Evolutionary conservation across 2,329 filamentous ascomycete genomes (phyloP), one percentile per base, ranked within the genome.

Genomic region (Lachnellula occidentalis): DNA sequence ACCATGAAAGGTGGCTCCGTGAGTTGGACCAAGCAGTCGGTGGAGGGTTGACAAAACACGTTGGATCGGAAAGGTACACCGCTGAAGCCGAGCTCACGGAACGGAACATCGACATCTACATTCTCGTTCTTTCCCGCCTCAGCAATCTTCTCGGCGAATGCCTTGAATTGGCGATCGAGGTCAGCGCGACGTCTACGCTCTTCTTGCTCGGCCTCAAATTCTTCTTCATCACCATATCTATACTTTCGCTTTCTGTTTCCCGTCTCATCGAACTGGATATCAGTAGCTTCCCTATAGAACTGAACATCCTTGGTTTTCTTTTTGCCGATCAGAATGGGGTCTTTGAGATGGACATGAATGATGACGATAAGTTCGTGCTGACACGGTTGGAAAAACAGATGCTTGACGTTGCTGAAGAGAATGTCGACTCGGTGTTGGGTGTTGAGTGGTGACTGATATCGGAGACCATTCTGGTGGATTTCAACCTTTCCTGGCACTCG

Each of bases 281-380:
- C 94, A 0, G 94, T 97, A 3, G 94, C 94, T 75, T 99, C 94
- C 51, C 94, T 85, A 68, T 96, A 96, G 74, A 99, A 99, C 66
- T 99, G 95, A 1, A 99, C 88, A 70, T 99, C 95, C 76, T 94
- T 96, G 11, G 94, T 95, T 82, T 99, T 99, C 76, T 95, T 95
- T 74, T 86, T 97, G 58, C 94, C 94, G 59, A 99, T 88, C 72
- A 99, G 91, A 70, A 99, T 97, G 2, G 94, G 94, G 58, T 96
- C 95, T 74, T 96, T 96, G 48, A 99, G 82, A 71, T 99, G 94
- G 54, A 99, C 88, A 71, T 99, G 94, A 63, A 99, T 96, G 65
- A 99, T 90, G 62, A 99, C 95, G 62, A 99, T 95, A 66, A 99
- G 76, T 71, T 99, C 94, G 67, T 96, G 90, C 65, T 91, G 88